Percentiles rank a stretch among this genome's conserved stretches.
These are phyloP conservation scores for Phytophthora macrochlamydospora DNA, from an alignment of 352 stramenopile species.

Conservation along the genomic window DNA sequence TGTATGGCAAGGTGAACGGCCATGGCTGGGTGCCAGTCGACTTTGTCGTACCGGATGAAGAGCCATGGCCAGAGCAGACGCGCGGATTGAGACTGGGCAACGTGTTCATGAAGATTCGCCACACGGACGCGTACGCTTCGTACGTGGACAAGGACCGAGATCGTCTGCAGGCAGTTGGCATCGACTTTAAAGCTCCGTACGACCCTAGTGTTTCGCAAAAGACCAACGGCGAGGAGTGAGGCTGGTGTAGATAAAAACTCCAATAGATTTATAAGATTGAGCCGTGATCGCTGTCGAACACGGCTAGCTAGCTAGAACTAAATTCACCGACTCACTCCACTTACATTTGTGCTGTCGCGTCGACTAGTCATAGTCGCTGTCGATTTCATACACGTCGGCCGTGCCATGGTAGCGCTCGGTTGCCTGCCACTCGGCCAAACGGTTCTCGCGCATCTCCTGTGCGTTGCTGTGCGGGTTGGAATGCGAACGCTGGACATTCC, in stretches of 20 bases:
- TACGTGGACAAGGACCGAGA: slow-evolving; percentile 54
- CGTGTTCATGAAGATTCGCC: slow-evolving; percentile 60
- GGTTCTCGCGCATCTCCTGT: slow-evolving; percentile 24
- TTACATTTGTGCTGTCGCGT: slow-evolving; percentile 11
- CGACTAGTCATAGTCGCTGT: slow-evolving; percentile 16
- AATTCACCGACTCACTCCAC: neutral
- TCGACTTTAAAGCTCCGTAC: slow-evolving; percentile 29
- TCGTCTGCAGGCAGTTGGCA: slow-evolving; percentile 47
- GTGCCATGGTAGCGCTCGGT: slow-evolving; percentile 11
- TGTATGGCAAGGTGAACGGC: slow-evolving; percentile 30
- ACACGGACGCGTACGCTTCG: slow-evolving; percentile 40
- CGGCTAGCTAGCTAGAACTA: slow-evolving; percentile 5
- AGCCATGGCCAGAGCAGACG: slow-evolving; percentile 40
- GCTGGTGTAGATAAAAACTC: neutral
- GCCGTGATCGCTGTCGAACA: slow-evolving; percentile 1
- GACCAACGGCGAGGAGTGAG: neutral
- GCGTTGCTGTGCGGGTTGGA: slow-evolving; percentile 27
- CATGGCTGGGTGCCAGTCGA: slow-evolving; percentile 35
- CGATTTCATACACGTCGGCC: slow-evolving; percentile 26
- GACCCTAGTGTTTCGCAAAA: neutral
- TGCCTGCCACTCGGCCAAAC: slow-evolving; percentile 24
- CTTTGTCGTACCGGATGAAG: slow-evolving; percentile 45
- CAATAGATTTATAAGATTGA: slow-evolving; percentile 23
- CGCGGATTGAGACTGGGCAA: slow-evolving; percentile 50
- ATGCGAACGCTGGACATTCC: slow-evolving; percentile 9